Percentiles rank a stretch among this genome's conserved stretches.
Conservation (phyloP, 2,329 filamentous ascomycete species). For the Plectosphaerella cucumerina region DNA sequence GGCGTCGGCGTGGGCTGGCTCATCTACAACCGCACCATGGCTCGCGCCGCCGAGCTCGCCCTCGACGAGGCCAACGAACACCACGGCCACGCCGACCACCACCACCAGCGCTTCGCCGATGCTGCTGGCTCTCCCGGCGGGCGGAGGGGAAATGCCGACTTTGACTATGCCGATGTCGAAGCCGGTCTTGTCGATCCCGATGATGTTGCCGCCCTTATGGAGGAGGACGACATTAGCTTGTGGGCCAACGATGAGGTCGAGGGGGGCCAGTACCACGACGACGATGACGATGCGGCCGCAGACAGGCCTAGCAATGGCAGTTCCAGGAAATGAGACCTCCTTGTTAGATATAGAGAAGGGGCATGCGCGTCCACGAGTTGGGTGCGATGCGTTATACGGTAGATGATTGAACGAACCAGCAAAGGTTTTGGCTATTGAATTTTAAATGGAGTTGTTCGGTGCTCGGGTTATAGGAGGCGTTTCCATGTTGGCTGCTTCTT, state of each 20-base stretch:
- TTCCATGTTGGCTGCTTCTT: too few relatives aligned
- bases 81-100: conserved; percentile 24
- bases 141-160: conserved; percentile 12
- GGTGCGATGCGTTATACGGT: neutral
- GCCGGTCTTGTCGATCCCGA: conserved; percentile 40
- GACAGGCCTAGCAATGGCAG: neutral
- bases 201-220: conserved; percentile 51
- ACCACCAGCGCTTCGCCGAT: neutral
- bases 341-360: neutral
- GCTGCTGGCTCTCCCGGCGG: conserved; percentile 3
- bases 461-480: neutral
- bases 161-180: conserved; percentile 40
- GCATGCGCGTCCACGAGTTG: too few relatives aligned
- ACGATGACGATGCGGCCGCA: conserved; percentile 14
- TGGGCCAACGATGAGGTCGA: conserved; percentile 43
- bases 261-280: conserved; percentile 18
- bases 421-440: neutral
- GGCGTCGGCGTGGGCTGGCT: conserved; percentile 75
- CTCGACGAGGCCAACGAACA: conserved; percentile 31
- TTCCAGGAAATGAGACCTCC: neutral
- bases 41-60: conserved; percentile 55
- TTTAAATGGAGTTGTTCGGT: neutral
- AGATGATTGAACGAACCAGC: neutral
- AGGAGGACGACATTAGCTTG: conserved; percentile 55
- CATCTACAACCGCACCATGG: conserved; percentile 74